Evolutionary conservation across 2,329 filamentous ascomycete species (phyloP), one percentile per base, ranked within the genome.

Genomic region (Dryadomyces quercivorus): DNA sequence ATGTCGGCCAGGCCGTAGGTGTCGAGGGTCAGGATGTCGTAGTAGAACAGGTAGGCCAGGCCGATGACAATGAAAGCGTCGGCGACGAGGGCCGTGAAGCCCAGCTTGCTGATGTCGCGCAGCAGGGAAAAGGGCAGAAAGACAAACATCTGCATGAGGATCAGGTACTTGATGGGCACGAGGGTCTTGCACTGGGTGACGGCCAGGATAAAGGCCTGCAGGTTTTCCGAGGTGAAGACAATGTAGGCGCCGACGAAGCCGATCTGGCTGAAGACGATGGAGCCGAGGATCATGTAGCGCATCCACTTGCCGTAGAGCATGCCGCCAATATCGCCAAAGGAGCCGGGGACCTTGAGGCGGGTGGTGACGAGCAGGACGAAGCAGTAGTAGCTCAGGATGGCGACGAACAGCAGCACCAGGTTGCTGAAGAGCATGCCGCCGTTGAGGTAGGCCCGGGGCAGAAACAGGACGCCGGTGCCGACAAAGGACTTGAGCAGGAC

Each of bases 401-500:
- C 91, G 16, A 98, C 88, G 43, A 77, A 79, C 21, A 98, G 74
- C n/a, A 98, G 79, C 16, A 98, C 86, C 52, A 94, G 60, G 65
- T 94, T 95, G 63, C 90, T 95, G 70, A 98, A 98, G 16, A 95
- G 72, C 91, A 98, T 97, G 56, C 93, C 93, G 53, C 93, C 93
- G 63, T 95, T 98, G 59, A 96, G 78, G 66, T 93, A 98, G 5
- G 93, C 92, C 50, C 90, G 84, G 0, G 92, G 92, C 38, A 97
- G 73, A 72, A 97, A 97, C 16, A 97, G 75, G 9, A 97, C 92
- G 55, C 92, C 92, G 0, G 93, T 98, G 20, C 94, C 93, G 50
- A 98, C 93, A 65, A 98, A 98, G 0, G 92, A 97, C 73, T 98
- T 98, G 60, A 98, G 81, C 45, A 98, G 75, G 53, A 98, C 77